Base-by-base conservation (phyloP, 768 basidiomycete genomes). In the Serendipita sp. region DNA sequence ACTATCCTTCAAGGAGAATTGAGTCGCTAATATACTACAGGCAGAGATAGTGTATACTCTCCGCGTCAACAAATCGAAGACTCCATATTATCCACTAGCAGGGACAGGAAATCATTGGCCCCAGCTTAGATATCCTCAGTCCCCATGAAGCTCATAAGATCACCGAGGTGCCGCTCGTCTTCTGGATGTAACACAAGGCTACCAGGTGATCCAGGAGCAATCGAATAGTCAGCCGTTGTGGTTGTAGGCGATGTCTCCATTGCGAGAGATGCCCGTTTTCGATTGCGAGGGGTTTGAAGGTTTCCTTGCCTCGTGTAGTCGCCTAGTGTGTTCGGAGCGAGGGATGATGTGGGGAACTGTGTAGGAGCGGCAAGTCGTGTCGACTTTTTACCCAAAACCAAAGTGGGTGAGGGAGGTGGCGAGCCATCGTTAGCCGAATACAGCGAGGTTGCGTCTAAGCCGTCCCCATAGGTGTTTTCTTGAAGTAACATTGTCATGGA, bases 221-320 rank as follows among this genome's bases (percentile, higher is more conserved):
- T 31, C 34, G 55, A 60, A n/a, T 60, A 60, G 34, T 60, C 55
- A 8, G 55, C 55, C n/a, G 55, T 60, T 10, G 55, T 60, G 23
- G 55, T 60, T n/a, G 55, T 60, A 27, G 55, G 55, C 10, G 55
- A 60, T 27, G 31, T 60, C 55, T 60, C 55, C 55, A 60, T 60
- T 11, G 34, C 16, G 23, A n/a, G 10, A n/a, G 55, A 60, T 27
- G 55, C 8, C 4, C 27, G 55, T n/a, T 34, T 23, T 16, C 55
- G 55, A 60, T 60, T 60, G 8, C 55, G 55, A 16, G 55, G 55
- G 6, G 55, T 60, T 11, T 60, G 55, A n/a, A n/a, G 55, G 23
- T 10, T 34, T 4, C 16, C 23, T 10, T 36, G 23, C 16, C 27
- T 23, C 13, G 23, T 8, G 27, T 60, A 23, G 27, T 27, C 55